Evolutionary conservation across 1,284 basidiomycete species (phyloP), one percentile per base, ranked within the genome.

Genomic region (Cryptococcus maquisensis): DNA sequence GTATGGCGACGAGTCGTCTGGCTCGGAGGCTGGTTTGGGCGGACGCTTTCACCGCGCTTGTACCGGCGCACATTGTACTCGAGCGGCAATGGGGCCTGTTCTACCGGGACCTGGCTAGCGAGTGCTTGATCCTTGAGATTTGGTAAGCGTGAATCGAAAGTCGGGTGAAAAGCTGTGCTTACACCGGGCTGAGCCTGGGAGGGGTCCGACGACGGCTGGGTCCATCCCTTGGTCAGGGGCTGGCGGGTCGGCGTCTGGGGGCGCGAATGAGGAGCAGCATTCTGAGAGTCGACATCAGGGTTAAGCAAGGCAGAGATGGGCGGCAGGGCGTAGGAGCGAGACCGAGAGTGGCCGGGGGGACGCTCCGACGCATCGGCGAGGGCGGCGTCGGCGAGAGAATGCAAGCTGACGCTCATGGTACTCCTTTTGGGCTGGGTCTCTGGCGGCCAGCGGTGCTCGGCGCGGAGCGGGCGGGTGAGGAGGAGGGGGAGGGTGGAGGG

Each of bases 341-440:
- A 35, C 41, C 21, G 32, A 36, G 16, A 3, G 40, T 2, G 39
- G 20, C 32, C 1, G 23, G 41, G 4, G 18, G 18, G 18, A 10
- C 20, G 49, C 16, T 36, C n/a, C 7, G 45, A 47, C 4, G 52
- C 48, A 24, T 51, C 46, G n/a, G 52, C 57, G 32, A 59, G 32
- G 4, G 57, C 57, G 7, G 57, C 50, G 36, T 59, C 53, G 5
- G 57, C 57, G 28, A 59, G 50, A 21, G 24, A 56, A 24, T 47
- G 36, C 6, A 56, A 39, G 38, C 47, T 46, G 28, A 47, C 43
- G 15, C 18, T 48, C 47, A 37, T 38, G 32, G n/a, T 23, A 10
- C 20, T 44, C 20, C 32, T 23, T 18, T 35, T 18, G 45, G 9
- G 24, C 35, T 38, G 36, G 9, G 9, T n/a, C 20, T 2, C 13